Conservation (phyloP, 495 filamentous ascomycete species). For the Oidiodendron maius region DNA sequence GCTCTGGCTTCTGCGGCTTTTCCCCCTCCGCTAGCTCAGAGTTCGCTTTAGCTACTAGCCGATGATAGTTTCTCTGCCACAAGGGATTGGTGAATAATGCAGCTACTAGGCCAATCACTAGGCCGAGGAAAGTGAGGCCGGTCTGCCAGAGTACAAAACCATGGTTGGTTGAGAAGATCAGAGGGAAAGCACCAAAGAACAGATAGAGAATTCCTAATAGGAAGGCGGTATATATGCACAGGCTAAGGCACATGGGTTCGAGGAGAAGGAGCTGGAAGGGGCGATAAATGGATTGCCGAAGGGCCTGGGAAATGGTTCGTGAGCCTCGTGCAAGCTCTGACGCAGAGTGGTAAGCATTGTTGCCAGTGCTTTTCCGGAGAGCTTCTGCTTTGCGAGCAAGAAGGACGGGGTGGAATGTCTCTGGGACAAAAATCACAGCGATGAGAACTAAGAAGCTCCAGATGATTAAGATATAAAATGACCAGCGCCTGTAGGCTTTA, state of each 20-base stretch:
- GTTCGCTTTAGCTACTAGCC: conserved; percentile 30
- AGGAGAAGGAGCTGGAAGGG: conserved; percentile 51
- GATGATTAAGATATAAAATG: conserved; percentile 78
- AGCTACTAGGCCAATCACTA: neutral
- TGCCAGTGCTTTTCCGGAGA: conserved; percentile 21
- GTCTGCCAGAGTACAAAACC: neutral
- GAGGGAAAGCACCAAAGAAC: conserved; percentile 82
- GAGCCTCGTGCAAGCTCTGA: neutral
- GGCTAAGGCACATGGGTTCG: conserved; percentile 78
- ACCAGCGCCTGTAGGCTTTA: conserved; percentile 68
- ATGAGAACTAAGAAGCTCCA: conserved; percentile 60
- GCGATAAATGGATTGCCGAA: conserved; percentile 40
- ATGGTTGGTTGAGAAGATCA: conserved; percentile 55
- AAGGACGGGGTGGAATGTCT: conserved; percentile 60
- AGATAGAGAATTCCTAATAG: conserved; percentile 83
- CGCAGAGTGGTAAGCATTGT: conserved; percentile 38
- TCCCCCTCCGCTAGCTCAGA: neutral
- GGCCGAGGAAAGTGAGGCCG: conserved; percentile 38
- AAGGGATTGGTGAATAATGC: neutral
- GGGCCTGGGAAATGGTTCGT: conserved; percentile 29
- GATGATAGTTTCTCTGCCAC: neutral
- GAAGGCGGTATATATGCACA: conserved; percentile 58
- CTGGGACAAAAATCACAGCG: conserved; percentile 66
- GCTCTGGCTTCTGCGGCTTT: conserved; percentile 51
- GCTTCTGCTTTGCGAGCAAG: conserved; percentile 8